Percentiles rank a stretch among this genome's conserved stretches.
Conservation (phyloP, 1,284 basidiomycete species). For the Cutaneotrichosporon spelunceum region DNA sequence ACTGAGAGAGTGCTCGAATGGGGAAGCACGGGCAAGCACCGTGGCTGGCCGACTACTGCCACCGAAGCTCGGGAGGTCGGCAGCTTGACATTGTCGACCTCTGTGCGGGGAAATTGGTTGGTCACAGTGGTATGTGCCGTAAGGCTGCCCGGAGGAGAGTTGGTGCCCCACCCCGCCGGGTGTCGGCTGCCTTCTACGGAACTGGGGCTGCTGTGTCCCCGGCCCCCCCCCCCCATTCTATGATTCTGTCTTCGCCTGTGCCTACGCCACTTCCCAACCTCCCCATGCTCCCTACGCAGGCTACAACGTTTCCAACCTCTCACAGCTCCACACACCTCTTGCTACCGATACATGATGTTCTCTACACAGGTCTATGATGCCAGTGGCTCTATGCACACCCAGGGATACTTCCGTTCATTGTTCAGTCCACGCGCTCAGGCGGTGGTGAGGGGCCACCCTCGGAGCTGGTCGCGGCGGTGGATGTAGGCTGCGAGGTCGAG, state of each 20-base stretch:
- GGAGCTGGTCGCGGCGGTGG: slow-evolving; percentile 14
- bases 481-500: slow-evolving; percentile 26
- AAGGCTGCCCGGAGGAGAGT: no score
- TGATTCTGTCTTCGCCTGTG: no score
- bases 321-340: neutral
- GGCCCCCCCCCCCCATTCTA: neutral
- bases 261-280: no score
- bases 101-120: neutral
- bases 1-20: neutral
- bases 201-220: neutral
- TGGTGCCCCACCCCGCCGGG: neutral
- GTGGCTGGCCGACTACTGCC: neutral
- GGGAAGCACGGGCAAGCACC: neutral
- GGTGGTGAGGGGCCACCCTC: slow-evolving; percentile 2
- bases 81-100: neutral
- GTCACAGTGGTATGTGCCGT: neutral
- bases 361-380: slow-evolving; percentile 9
- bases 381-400: neutral
- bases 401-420: slow-evolving; percentile 1
- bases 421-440: neutral
- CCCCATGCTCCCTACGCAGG: no score
- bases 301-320: neutral
- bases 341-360: slow-evolving; percentile 4
- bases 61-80: neutral
- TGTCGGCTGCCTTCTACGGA: neutral